These are phyloP conservation scores for Forsythia suspensa DNA, from an alignment of 257 asterid species.

Conservation along the genomic window DNA sequence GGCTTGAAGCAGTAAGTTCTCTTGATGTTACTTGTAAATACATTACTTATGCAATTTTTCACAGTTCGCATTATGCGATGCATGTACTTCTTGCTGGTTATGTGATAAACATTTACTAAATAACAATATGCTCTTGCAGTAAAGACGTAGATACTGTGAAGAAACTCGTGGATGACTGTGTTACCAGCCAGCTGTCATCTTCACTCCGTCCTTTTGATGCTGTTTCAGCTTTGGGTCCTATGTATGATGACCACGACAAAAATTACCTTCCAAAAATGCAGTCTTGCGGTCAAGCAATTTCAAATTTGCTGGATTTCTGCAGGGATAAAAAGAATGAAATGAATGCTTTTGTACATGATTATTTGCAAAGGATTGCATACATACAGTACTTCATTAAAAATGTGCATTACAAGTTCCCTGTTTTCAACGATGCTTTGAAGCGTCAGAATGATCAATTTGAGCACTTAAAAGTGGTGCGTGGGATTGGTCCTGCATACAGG, in stretches of 20 bases:
- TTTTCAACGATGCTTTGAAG: conserved; percentile 90
- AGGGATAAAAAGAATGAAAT: conserved; percentile 81
- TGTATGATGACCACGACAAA: conserved; percentile 84
- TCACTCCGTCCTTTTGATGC: conserved; percentile 98
- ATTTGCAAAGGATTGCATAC: conserved; percentile 88
- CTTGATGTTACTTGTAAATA: background rate
- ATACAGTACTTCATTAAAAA: conserved; percentile 82
- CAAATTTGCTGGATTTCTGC: conserved; percentile 73
- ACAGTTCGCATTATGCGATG: conserved; percentile 4
- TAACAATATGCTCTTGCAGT: conserved; percentile 52
- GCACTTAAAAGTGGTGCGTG: conserved; percentile 80
- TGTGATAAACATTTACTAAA: conserved; percentile 10
- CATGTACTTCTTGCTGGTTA: conserved; percentile 1
- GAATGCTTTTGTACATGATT: conserved; percentile 76
- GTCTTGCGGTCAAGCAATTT: conserved; percentile 62
- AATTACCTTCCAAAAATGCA: conserved; percentile 82
- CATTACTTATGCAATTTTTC: background rate
- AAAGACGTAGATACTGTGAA: conserved; percentile 90
- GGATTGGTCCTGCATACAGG: conserved; percentile 87
- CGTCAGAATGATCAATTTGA: conserved; percentile 87
- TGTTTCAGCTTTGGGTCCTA: conserved; percentile 96
- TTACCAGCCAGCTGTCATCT: conserved; percentile 66
- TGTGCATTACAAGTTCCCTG: conserved; percentile 73
- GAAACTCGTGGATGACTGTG: conserved; percentile 92
- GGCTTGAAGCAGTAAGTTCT: background rate